Conservation (phyloP, 2,329 filamentous ascomycete genomes). For the Sclerotinia borealis region DNA sequence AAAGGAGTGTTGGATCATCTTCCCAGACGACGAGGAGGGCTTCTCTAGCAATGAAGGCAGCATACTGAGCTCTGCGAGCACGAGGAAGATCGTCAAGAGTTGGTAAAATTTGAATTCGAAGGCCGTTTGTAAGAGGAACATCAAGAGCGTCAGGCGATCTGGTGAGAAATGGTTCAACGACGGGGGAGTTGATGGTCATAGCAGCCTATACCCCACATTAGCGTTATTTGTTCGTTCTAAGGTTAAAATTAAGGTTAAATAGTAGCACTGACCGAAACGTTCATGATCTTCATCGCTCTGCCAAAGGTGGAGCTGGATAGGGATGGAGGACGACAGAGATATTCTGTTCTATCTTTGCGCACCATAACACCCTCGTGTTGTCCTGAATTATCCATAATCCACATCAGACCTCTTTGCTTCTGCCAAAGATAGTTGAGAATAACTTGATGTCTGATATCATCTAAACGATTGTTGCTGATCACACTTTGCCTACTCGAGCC, state of each 20-base stretch:
- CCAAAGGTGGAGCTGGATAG: constrained; percentile 59
- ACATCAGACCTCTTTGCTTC: constrained; percentile 68
- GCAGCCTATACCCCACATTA: constrained; percentile 47
- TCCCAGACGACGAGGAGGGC: constrained; percentile 75
- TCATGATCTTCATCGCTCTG: constrained; percentile 57
- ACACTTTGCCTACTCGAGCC: constrained; percentile 9
- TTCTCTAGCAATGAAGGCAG: constrained; percentile 68
- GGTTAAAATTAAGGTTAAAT: background rate
- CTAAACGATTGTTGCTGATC: constrained; percentile 35
- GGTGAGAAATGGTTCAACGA: constrained; percentile 71
- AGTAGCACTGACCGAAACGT: constrained; percentile 53
- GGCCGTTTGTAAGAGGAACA: constrained; percentile 68
- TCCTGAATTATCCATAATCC: constrained; percentile 64
- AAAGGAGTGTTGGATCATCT: constrained; percentile 66
- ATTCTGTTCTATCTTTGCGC: constrained; percentile 60
- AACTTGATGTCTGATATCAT: constrained; percentile 73
- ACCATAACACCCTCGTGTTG: constrained; percentile 67
- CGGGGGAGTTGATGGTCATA: constrained; percentile 74
- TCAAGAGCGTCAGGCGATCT: constrained; percentile 68
- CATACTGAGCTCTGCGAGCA: constrained; percentile 73
- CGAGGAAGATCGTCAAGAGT: constrained; percentile 63
- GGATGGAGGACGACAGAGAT: constrained; percentile 66
- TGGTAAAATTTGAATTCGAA: constrained; percentile 70
- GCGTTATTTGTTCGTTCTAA: background rate
- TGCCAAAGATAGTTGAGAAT: constrained; percentile 81